A percentile compares a stretch with the other conserved stretches of the same genome.
Evolutionary conservation across 768 basidiomycete genomes (phyloP).

Genomic region (Mrakia gelida): DNA sequence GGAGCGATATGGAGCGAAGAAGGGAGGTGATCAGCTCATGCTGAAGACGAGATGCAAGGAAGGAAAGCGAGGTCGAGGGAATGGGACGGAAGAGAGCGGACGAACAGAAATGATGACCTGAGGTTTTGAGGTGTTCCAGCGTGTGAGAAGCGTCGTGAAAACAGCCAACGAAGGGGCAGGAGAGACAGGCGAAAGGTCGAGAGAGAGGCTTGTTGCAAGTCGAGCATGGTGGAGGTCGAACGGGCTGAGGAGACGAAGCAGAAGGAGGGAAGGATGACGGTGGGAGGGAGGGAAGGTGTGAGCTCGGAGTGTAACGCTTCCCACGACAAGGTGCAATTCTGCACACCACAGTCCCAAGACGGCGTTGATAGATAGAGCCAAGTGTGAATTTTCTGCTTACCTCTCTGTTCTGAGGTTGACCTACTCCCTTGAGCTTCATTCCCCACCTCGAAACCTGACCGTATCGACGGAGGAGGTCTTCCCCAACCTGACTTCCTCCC

Average conservation of each 20-base stretch:
- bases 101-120: conserved; percentile 65
- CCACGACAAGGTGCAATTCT: no score
- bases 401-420: conserved; percentile 12
- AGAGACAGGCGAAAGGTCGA: conserved; percentile 67
- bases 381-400: neutral
- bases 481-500: neutral
- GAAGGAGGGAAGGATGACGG: neutral
- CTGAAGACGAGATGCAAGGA: neutral
- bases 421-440: conserved; percentile 1
- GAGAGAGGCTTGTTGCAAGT: conserved; percentile 56
- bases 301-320: neutral
- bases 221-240: conserved; percentile 57
- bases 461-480: conserved; percentile 2
- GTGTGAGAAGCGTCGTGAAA: conserved; percentile 54
- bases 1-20: neutral
- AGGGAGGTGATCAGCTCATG: conserved; percentile 11
- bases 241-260: neutral
- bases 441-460: conserved; percentile 16
- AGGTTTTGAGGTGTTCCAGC: conserved; percentile 55
- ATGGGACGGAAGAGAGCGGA: conserved; percentile 33
- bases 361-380: neutral
- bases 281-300: neutral
- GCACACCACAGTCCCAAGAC: no score
- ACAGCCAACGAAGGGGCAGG: conserved; percentile 67
- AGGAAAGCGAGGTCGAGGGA: conserved; percentile 4